phyloP scores from a whole-genome alignment of 2,329 filamentous ascomycete genomes.

The Elsinoe necatrix region DNA sequence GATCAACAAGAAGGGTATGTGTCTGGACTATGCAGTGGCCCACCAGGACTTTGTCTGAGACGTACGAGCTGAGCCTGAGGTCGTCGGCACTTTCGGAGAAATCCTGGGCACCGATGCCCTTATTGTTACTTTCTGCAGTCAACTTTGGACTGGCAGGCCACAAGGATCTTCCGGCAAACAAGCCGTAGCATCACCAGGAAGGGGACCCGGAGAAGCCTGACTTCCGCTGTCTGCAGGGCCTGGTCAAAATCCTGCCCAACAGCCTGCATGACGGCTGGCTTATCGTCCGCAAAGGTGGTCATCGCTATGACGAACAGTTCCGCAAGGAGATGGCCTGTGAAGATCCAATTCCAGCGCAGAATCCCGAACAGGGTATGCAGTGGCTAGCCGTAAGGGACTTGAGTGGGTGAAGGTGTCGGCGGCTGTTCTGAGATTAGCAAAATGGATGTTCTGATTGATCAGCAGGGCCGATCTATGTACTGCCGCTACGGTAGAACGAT shows the following conservation, averaged over 20 bases:
- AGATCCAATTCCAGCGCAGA: constrained; percentile 27
- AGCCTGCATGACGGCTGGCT: constrained; percentile 32
- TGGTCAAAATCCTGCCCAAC: constrained; percentile 39
- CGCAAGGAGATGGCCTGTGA: constrained; percentile 25
- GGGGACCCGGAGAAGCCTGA: constrained; percentile 38
- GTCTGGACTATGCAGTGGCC: constrained; percentile 38
- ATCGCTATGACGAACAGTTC: constrained; percentile 29
- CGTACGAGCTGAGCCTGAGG: constrained; percentile 41
- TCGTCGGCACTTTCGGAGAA: constrained; percentile 40
- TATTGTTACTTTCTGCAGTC: constrained; percentile 41
- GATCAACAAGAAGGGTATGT: constrained; percentile 44
- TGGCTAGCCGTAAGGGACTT: constrained; percentile 22
- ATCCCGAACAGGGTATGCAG: constrained; percentile 26
- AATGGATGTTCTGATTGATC: background rate
- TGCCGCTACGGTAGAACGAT: background rate
- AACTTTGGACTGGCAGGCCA: constrained; percentile 39
- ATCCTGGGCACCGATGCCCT: constrained; percentile 40
- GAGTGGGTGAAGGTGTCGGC: constrained; percentile 24
- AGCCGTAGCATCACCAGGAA: constrained; percentile 42
- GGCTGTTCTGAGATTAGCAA: background rate
- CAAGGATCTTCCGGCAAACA: constrained; percentile 31
- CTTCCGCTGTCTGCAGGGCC: constrained; percentile 45
- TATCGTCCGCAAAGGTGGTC: constrained; percentile 30
- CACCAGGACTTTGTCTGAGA: constrained; percentile 45
- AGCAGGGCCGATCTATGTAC: background rate